These are phyloP conservation scores for Cercospora sp. DNA, from an alignment of 2,329 filamentous ascomycete genomes.

Conservation along the genomic window DNA sequence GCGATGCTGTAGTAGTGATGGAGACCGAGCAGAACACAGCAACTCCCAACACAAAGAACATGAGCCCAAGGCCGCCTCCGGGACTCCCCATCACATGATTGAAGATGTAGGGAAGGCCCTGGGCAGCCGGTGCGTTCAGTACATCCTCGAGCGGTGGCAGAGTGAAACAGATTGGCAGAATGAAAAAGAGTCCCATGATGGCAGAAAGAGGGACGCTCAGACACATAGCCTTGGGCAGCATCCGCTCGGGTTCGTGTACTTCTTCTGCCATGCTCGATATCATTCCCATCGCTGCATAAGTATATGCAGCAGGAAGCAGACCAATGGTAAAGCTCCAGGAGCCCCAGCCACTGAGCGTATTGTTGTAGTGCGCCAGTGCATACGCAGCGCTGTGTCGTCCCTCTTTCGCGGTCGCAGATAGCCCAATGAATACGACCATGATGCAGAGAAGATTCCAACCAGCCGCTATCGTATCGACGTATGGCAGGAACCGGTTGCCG, in stretches of 20 bases:
- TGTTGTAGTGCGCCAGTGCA: constrained; percentile 60
- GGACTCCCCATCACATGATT: constrained; percentile 52
- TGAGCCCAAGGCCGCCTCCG: constrained; percentile 50
- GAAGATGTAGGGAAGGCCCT: constrained; percentile 56
- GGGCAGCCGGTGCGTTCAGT: constrained; percentile 47
- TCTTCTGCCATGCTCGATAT: constrained; percentile 65
- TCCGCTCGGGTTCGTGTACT: constrained; percentile 54
- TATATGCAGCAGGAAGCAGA: constrained; percentile 51
- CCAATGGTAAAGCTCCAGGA: constrained; percentile 65
- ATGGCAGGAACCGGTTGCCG: constrained; percentile 66
- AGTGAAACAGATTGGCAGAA: constrained; percentile 57
- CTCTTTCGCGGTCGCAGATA: constrained; percentile 56
- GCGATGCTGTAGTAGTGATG: constrained; percentile 54
- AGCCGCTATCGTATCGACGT: constrained; percentile 58
- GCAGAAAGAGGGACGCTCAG: constrained; percentile 57
- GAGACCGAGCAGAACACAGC: constrained; percentile 57
- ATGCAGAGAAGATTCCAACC: constrained; percentile 59
- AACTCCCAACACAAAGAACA: constrained; percentile 53
- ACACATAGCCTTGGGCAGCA: constrained; percentile 55
- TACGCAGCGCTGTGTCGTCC: constrained; percentile 55
- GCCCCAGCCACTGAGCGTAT: constrained; percentile 58
- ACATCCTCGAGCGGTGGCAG: constrained; percentile 52
- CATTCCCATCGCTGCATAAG: constrained; percentile 58
- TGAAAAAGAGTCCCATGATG: constrained; percentile 57
- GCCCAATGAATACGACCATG: constrained; percentile 57